phyloP scores from a whole-genome alignment of 257 asterid species.

The Osmanthus fragrans region DNA sequence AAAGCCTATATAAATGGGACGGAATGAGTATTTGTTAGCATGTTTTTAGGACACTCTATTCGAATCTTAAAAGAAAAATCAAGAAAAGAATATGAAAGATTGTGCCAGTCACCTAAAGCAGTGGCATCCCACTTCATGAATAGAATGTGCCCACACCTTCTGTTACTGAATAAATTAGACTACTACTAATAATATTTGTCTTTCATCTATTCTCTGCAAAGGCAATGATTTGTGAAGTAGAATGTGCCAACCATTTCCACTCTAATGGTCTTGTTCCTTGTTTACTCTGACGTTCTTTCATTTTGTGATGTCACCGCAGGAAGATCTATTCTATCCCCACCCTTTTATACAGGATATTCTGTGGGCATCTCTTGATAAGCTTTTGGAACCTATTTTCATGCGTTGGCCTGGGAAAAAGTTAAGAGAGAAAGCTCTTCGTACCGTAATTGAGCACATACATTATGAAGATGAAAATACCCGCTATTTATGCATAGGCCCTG shows the following conservation, averaged over 20 bases:
- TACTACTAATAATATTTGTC: background rate
- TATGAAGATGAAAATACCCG: constrained; percentile 99
- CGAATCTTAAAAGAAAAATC: background rate
- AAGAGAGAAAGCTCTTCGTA: constrained; percentile 72
- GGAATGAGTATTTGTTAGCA: background rate
- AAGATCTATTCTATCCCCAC: constrained; percentile 96
- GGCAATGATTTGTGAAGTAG: background rate
- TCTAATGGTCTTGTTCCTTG: constrained; percentile 1
- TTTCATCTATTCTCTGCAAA: background rate
- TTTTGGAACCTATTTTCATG: constrained; percentile 81
- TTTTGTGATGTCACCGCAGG: constrained; percentile 54
- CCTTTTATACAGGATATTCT: constrained; percentile 86
- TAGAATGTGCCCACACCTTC: background rate
- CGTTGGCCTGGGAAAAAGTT: constrained; percentile 91
- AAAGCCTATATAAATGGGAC: no score
- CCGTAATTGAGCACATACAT: constrained; percentile 88
- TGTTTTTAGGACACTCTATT: background rate
- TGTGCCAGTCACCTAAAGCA: background rate
- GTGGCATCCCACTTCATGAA: background rate
- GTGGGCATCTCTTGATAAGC: constrained; percentile 87
- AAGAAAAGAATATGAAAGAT: background rate
- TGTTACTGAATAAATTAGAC: background rate
- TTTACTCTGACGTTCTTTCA: constrained; percentile 6
- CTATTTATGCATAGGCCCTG: constrained; percentile 91
- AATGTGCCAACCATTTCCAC: constrained; percentile 1